phyloP scores from a whole-genome alignment of 768 basidiomycete genomes.

The Rhizopogon roseolus region DNA sequence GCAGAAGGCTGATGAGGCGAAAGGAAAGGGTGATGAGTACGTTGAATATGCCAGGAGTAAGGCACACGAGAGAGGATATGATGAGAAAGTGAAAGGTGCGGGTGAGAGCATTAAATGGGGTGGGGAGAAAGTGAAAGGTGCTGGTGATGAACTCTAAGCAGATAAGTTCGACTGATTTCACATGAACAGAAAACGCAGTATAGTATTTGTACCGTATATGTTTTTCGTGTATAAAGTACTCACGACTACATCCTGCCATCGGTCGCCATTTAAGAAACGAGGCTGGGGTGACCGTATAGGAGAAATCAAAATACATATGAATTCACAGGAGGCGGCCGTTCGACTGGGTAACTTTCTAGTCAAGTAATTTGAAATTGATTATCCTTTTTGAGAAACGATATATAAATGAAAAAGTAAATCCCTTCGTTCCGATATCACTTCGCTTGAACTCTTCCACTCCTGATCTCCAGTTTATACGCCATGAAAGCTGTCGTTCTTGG shows the following conservation, averaged over 20 bases:
- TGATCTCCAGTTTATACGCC: slow-evolving; percentile 14
- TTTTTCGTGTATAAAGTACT: background rate
- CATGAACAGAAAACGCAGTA: background rate
- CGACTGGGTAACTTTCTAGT: too few relatives aligned
- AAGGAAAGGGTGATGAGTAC: slow-evolving; percentile 21
- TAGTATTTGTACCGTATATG: background rate
- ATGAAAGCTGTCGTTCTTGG: slow-evolving; percentile 92
- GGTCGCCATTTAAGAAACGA: background rate
- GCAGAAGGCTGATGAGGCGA: slow-evolving; percentile 21
- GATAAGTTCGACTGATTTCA: background rate
- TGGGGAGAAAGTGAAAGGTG: slow-evolving; percentile 18
- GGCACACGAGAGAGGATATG: slow-evolving; percentile 17
- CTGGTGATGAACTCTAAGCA: slow-evolving; percentile 29
- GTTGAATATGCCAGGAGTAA: slow-evolving; percentile 16
- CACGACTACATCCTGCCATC: background rate
- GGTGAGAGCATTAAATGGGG: slow-evolving; percentile 18
- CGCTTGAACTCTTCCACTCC: background rate
- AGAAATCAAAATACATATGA: too few relatives aligned
- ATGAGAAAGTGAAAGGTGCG: slow-evolving; percentile 17
- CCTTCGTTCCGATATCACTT: background rate
- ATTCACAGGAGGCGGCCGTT: too few relatives aligned
- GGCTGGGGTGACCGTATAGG: too few relatives aligned
- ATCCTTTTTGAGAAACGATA: background rate
- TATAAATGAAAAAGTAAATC: background rate
- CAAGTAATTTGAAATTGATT: background rate